Evolutionary conservation across 192 early-diverging fungal genomes (phyloP).

Genomic region (Pilobolus umbonatus): DNA sequence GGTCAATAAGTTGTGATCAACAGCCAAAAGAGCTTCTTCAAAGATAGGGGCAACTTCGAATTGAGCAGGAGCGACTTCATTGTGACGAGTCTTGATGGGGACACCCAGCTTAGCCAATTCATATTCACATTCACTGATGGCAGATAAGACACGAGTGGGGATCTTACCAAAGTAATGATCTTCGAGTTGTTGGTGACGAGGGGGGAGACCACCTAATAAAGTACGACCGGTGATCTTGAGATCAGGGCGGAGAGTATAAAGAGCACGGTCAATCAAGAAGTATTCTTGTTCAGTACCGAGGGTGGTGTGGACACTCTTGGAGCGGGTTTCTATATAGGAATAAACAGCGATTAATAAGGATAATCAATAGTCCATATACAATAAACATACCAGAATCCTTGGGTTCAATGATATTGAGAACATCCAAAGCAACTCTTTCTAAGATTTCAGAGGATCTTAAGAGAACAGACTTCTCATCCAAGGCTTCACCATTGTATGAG

Average conservation of each 20-base stretch:
- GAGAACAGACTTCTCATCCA: constrained; percentile 98
- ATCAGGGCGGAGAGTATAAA: constrained; percentile 93
- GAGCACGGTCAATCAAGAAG: constrained; percentile 94
- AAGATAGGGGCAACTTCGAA: constrained; percentile 99
- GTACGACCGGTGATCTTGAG: constrained; percentile 96
- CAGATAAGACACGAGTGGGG: constrained; percentile 85
- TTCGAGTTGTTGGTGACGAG: constrained; percentile 98
- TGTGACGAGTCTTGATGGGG: constrained; percentile 98
- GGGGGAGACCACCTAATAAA: constrained; percentile 87
- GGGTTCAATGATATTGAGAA: constrained; percentile 73
- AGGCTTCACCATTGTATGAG: constrained; percentile 98
- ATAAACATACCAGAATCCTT: constrained; percentile 40
- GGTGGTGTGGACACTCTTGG: constrained; percentile 84
- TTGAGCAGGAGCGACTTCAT: constrained; percentile 98
- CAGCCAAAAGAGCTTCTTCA: constrained; percentile 91
- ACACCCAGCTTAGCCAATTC: constrained; percentile 93
- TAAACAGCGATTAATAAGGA: not conserved
- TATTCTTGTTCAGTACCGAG: constrained; percentile 98
- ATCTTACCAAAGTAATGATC: constrained; percentile 99
- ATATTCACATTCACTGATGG: constrained; percentile 90
- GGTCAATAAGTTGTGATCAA: constrained; percentile 97
- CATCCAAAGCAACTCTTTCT: constrained; percentile 73
- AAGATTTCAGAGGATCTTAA: constrained; percentile 87
- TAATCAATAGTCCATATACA: not conserved
- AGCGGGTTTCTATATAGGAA: constrained; percentile 26